Conservation (phyloP, 2,329 filamentous ascomycete genomes). For the Samsoniella hepiali region DNA sequence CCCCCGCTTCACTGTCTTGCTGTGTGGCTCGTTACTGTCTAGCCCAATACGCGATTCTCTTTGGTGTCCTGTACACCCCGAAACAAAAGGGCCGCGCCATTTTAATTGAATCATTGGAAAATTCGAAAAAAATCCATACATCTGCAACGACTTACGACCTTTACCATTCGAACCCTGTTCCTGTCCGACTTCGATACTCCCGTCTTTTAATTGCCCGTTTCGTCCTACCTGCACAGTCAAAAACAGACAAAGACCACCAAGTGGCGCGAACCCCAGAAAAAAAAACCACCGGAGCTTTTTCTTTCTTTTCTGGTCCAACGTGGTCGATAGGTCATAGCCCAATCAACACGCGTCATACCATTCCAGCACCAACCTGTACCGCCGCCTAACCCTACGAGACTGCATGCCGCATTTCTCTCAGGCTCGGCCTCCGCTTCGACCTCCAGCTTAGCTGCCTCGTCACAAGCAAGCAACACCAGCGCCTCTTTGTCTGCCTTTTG, state of each 20-base stretch:
- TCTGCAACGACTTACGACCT: slow-evolving; percentile 14
- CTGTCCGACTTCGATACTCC: neutral
- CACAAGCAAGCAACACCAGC: neutral
- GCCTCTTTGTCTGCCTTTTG: neutral
- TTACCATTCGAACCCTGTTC: neutral
- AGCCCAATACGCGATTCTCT: slow-evolving; percentile 4
- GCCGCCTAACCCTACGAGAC: slow-evolving; percentile 6
- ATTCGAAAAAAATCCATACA: neutral
- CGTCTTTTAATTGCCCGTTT: slow-evolving; percentile 4
- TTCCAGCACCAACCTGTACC: slow-evolving; percentile 6
- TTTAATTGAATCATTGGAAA: slow-evolving; percentile 11
- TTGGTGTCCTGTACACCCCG: neutral
- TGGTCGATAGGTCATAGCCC: neutral
- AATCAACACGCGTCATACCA: slow-evolving; percentile 9
- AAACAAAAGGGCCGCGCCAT: neutral
- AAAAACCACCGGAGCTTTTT: neutral
- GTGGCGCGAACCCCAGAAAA: slow-evolving; percentile 3
- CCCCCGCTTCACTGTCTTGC: slow-evolving; percentile 12
- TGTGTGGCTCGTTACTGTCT: neutral
- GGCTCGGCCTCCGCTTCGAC: neutral
- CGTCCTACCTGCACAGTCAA: neutral
- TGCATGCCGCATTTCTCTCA: slow-evolving; percentile 1
- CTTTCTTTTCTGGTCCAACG: neutral
- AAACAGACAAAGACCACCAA: neutral
- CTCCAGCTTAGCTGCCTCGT: neutral